Evolutionary conservation across 225 moss, liverwort and hornwort genomes (phyloP).

Genomic region (Pseudisothecium myosuroides): DNA sequence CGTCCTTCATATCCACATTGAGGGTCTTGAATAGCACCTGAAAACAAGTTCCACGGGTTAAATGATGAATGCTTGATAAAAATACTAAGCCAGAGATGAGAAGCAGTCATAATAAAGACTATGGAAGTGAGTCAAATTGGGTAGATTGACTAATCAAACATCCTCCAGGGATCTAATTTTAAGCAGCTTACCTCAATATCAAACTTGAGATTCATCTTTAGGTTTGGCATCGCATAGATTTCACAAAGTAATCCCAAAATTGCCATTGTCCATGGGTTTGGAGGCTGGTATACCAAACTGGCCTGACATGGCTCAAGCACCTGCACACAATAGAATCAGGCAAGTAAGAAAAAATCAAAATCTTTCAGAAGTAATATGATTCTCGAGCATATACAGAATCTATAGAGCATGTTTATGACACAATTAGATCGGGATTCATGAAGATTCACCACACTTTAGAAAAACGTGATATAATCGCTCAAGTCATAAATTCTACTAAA

Average conservation of each 20-base stretch:
- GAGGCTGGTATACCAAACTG: constrained; percentile 89
- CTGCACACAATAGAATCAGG: constrained; percentile 26
- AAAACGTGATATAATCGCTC: background rate
- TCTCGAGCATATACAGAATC: background rate
- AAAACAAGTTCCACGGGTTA: background rate
- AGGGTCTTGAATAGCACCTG: constrained; percentile 96
- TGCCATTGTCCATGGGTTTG: constrained; percentile 99
- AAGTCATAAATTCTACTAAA: background rate
- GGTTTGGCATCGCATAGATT: constrained; percentile 75
- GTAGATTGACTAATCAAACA: background rate
- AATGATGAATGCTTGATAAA: background rate
- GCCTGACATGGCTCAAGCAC: constrained; percentile 96
- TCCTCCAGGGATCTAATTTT: background rate
- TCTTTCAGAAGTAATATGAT: background rate
- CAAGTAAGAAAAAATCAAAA: background rate
- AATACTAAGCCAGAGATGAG: background rate
- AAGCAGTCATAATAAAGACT: background rate
- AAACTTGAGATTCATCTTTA: constrained; percentile 99
- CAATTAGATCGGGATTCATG: background rate
- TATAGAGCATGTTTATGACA: background rate
- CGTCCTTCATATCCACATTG: constrained; percentile 92
- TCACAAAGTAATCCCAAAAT: constrained; percentile 88
- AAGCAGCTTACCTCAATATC: constrained; percentile 75
- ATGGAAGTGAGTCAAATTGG: background rate
- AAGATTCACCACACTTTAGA: background rate